Evolutionary conservation across 2,329 filamentous ascomycete species (phyloP), one percentile per base, ranked within the genome.

Genomic region (Aspergillus tamarii): DNA sequence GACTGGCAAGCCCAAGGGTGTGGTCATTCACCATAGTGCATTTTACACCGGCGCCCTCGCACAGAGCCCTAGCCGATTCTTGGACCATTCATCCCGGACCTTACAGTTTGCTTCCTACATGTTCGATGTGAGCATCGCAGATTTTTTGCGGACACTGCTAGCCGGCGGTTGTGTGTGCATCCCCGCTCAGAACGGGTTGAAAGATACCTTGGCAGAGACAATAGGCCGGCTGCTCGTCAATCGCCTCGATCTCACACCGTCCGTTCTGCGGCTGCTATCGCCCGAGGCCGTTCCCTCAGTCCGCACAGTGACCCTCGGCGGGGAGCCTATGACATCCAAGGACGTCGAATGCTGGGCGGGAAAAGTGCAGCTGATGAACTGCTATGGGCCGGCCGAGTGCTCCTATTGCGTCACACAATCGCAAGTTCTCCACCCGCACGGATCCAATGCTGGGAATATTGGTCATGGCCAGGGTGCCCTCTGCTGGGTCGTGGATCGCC

Each of bases 231-330:
- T 81, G 1, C 71, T 79, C 10, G 80, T 81, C 23, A 82, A 78
- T 26, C 82, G 79, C 79, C 82, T 79, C 1, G 83, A 85, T 69
- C 80, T 88, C 71, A 88, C 86, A 0, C 82, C 85, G 0, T 76
- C 84, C 0, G 77, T 87, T 16, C 84, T 84, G 0, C 65, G 70
- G 16, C 59, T 78, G 8, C 59, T 81, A 3, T 61, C 67, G 3
- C 77, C 77, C 0, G 58, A 65, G 2, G 71, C 77, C 1, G 70
- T 81, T 0, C 77, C 77, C 5, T 67, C 64, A 5, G 61, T 81
- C 5, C 73, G 72, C n/a, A 71, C 68, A 0, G 34, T 82, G 39
- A 67, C 73, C 4, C 69, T 81, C 43, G 74, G 70, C 16, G 78
- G 77, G 9, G 78, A 80, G 60, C 69, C 74, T 16, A 50, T 80